Evolutionary conservation across 2,329 filamentous ascomycete species (phyloP).

Genomic region (Claviceps paspali): DNA sequence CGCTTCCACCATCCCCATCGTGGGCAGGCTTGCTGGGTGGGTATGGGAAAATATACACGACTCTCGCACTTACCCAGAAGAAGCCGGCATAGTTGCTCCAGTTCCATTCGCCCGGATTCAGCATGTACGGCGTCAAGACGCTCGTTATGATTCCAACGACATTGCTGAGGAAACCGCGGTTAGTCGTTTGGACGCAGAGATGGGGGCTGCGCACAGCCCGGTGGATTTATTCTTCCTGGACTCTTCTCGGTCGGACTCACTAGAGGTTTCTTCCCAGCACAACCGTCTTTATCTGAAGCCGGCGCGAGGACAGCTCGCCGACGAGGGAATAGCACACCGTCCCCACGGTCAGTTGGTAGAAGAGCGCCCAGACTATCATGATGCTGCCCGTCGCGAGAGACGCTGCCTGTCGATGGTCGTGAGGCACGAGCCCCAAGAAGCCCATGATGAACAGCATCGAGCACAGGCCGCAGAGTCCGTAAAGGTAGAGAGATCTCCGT

Average conservation of each 20-base stretch:
- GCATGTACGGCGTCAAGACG: constrained; percentile 81
- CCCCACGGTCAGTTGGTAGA: constrained; percentile 77
- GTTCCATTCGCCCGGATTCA: constrained; percentile 75
- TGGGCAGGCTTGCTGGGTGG: too few species aligned
- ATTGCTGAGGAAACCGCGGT: constrained; percentile 35
- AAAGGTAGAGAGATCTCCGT: constrained; percentile 60
- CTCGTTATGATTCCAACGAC: constrained; percentile 68
- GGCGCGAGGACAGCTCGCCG: constrained; percentile 65
- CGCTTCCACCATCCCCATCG: too few species aligned
- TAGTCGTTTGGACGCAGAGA: too few species aligned
- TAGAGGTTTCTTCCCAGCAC: constrained; percentile 70
- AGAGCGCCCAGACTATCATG: constrained; percentile 69
- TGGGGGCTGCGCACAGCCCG: too few species aligned
- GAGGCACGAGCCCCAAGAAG: constrained; percentile 62
- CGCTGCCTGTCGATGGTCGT: constrained; percentile 38
- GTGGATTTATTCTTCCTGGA: too few species aligned
- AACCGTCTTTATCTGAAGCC: constrained; percentile 82
- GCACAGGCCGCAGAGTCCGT: constrained; percentile 58
- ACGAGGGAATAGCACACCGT: constrained; percentile 85
- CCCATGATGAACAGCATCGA: constrained; percentile 70
- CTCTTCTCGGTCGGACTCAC: too few species aligned
- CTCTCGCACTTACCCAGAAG: constrained; percentile 52
- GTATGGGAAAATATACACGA: too few species aligned
- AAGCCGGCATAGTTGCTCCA: constrained; percentile 82
- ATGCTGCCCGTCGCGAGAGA: constrained; percentile 71